A percentile compares a stretch with the other conserved stretches of the same genome.
These are phyloP conservation scores for Diphasiastrum complanatum DNA, from an alignment of 83 land plant genomes.

Conservation along the genomic window DNA sequence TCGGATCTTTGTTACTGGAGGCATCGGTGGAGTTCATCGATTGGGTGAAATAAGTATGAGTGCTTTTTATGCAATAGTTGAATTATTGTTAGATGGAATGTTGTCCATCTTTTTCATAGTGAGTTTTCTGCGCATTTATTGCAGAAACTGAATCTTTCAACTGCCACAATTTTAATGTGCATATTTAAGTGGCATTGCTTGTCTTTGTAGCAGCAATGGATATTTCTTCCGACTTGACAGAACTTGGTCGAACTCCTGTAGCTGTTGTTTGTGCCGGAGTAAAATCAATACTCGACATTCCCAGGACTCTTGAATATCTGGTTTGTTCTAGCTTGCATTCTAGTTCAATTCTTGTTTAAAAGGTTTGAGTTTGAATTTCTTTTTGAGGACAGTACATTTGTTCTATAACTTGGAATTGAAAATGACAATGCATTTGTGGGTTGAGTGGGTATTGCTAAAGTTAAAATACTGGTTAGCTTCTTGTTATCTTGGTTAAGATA, in stretches of 20 bases:
- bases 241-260: conserved; percentile 87
- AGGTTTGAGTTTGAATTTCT: too few relatives aligned
- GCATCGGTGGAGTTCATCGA: conserved; percentile 95
- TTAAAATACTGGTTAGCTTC: too few relatives aligned
- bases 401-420: too few relatives aligned
- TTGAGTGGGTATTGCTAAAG: too few relatives aligned
- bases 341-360: background rate
- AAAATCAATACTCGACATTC: conserved; percentile 92
- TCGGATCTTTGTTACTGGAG: conserved; percentile 85
- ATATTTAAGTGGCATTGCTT: background rate
- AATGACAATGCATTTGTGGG: too few relatives aligned
- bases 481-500: too few relatives aligned
- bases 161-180: background rate
- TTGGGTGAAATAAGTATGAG: conserved; percentile 84
- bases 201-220: conserved; percentile 77
- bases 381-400: too few relatives aligned
- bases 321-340: conserved; percentile 25
- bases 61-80: too few relatives aligned
- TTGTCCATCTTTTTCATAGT: background rate
- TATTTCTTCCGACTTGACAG: conserved; percentile 92
- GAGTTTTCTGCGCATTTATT: background rate
- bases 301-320: conserved; percentile 89
- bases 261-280: conserved; percentile 93
- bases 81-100: too few relatives aligned
- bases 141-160: background rate